Percentiles rank a stretch among this genome's conserved stretches.
Conservation (phyloP, 2,329 filamentous ascomycete genomes). For the Epichloe sibirici region DNA sequence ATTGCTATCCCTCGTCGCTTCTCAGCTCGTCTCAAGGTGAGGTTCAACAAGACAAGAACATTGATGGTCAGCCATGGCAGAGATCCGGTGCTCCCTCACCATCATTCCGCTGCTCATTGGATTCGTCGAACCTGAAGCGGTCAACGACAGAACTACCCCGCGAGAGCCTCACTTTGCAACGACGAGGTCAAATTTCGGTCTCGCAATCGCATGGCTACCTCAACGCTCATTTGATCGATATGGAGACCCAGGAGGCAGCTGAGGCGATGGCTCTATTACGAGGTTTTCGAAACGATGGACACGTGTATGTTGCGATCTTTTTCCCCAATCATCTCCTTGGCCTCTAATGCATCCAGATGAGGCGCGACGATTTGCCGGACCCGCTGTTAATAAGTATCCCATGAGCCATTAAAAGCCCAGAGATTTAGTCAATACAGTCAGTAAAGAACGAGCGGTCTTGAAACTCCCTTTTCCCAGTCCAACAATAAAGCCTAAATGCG, state of each 20-base stretch:
- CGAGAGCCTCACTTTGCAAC: not conserved
- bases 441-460: too few species aligned
- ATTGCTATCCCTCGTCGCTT: too few species aligned
- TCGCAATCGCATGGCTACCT: not conserved
- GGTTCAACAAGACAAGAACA: too few species aligned
- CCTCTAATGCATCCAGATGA: not conserved
- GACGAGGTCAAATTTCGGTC: not conserved
- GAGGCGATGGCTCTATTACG: not conserved
- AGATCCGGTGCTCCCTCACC: conserved; percentile 3
- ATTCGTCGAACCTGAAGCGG: not conserved
- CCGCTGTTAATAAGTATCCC: not conserved
- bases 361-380: not conserved
- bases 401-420: too few species aligned
- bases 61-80: not conserved
- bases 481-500: too few species aligned
- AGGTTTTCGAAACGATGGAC: not conserved
- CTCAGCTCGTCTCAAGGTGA: not conserved
- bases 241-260: too few species aligned
- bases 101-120: not conserved
- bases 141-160: not conserved
- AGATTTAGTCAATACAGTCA: too few species aligned
- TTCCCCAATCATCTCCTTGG: not conserved
- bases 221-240: too few species aligned
- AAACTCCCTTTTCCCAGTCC: too few species aligned
- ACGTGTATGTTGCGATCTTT: not conserved